Base-by-base conservation (phyloP, 2,329 filamentous ascomycete genomes). In the Aspergillus eucalypticola region DNA sequence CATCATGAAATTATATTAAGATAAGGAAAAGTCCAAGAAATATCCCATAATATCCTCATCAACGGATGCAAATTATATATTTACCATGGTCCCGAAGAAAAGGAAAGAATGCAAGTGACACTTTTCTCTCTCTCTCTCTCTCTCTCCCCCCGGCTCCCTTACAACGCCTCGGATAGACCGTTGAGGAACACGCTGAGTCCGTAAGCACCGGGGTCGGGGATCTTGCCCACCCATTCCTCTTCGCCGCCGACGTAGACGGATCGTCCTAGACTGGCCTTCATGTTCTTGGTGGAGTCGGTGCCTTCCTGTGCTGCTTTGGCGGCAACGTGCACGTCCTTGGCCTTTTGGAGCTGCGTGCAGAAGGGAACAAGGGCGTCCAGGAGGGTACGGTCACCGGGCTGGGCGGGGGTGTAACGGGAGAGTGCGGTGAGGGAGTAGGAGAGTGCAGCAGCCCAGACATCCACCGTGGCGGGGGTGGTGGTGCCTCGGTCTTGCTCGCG, bases 331-430 rank as follows among this genome's bases (percentile, higher is more conserved):
- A 95, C 74, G 71, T 90, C 85, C 13, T 85, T 86, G 0, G 87
- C 88, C 69, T 84, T 76, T 6, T 78, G 82, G 2, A 98, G 83
- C 3, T 83, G 85, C 46, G 91, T 85, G 54, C 96, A 88, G 73
- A 98, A 99, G 1, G 95, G 95, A 63, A 90, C 86, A 53, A 99
- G 81, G 1, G 94, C 92, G 76, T 99, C 95, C 35, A 98, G 85
- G 38, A 98, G 80, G 0, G 95, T 99, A 54, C 95, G 85, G 74
- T 99, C 95, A 27, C 95, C 95, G 0, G 90, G 89, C 56, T 89
- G 87, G 0, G 95, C 95, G 0, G 94, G 93, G 2, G 95, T 99
- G 76, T 98, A 98, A 71, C 84, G 90, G 38, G 83, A 85, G 59
- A 99, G 80, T 1, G 88, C 87, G 19, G 87, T 81, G 63, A 89